Evolutionary conservation across 2,329 filamentous ascomycete genomes (phyloP).

Genomic region (Nemania sp.): DNA sequence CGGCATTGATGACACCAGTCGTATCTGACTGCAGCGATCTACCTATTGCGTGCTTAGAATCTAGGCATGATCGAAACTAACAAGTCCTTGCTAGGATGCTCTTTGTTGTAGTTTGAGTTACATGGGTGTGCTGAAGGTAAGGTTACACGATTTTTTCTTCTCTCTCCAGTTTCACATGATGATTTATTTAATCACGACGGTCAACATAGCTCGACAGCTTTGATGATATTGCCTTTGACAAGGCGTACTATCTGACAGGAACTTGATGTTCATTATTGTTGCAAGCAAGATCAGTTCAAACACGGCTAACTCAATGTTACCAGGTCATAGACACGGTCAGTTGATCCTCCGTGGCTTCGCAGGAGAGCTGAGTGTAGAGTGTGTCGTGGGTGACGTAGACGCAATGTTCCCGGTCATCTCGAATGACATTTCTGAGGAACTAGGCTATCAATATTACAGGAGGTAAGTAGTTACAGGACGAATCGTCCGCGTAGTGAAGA

Average conservation of each 20-base stretch:
- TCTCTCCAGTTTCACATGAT: slow-evolving; percentile 56
- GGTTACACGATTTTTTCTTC: slow-evolving; percentile 22
- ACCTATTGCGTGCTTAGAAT: slow-evolving; percentile 2
- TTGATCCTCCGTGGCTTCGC: too few species aligned
- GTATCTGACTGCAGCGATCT: slow-evolving; percentile 46
- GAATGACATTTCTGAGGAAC: too few species aligned
- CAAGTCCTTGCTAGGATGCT: slow-evolving; percentile 16
- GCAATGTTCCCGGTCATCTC: too few species aligned
- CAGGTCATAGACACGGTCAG: too few species aligned
- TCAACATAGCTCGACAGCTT: slow-evolving; percentile 77
- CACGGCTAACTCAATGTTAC: slow-evolving; percentile 10
- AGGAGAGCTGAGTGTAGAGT: too few species aligned
- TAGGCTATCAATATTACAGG: too few species aligned
- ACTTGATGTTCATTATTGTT: neutral
- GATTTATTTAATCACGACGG: slow-evolving; percentile 80
- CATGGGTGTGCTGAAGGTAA: slow-evolving; percentile 10
- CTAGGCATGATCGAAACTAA: slow-evolving; percentile 36
- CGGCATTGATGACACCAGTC: slow-evolving; percentile 54
- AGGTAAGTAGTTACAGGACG: too few species aligned
- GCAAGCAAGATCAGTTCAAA: slow-evolving; percentile 36
- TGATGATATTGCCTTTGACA: slow-evolving; percentile 84
- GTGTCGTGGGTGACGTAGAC: too few species aligned
- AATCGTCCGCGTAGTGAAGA: too few species aligned
- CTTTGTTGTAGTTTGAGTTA: neutral
- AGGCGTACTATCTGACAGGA: slow-evolving; percentile 51